Evolutionary conservation across 306 rosid genomes (phyloP).

Genomic region (Inga laurina): DNA sequence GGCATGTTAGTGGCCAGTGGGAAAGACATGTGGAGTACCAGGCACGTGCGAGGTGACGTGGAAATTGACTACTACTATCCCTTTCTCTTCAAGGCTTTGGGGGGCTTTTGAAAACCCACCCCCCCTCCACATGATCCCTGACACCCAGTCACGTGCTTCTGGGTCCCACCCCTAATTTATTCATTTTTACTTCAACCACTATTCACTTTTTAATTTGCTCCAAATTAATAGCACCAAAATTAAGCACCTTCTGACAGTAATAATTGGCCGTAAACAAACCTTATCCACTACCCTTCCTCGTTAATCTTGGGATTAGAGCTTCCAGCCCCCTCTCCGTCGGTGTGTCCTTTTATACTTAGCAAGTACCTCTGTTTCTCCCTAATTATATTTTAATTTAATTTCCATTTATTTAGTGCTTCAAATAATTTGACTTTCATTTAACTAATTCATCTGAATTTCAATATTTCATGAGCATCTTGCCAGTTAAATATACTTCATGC

Average conservation of each 20-base stretch:
- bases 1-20: constrained; percentile 49
- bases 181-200: background rate
- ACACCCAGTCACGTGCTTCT: constrained; percentile 76
- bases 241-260: constrained; percentile 31
- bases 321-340: constrained; percentile 35
- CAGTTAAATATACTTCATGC: background rate
- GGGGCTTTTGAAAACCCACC: background rate
- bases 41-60: constrained; percentile 32
- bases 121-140: constrained; percentile 79
- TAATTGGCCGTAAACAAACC: constrained; percentile 36
- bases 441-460: background rate
- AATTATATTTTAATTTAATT: background rate
- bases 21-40: constrained; percentile 35
- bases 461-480: background rate
- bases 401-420: background rate
- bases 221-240: background rate
- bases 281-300: constrained; percentile 47
- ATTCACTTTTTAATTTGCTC: background rate
- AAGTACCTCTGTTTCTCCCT: background rate
- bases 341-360: constrained; percentile 23
- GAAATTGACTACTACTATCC: constrained; percentile 34
- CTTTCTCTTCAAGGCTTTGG: background rate
- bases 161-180: constrained; percentile 35
- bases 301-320: constrained; percentile 65
- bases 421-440: background rate